Percentiles rank a stretch among this genome's conserved stretches.
phyloP scores from a whole-genome alignment of 192 early-diverging fungal genomes.

The Neocallimastix lanati region DNA sequence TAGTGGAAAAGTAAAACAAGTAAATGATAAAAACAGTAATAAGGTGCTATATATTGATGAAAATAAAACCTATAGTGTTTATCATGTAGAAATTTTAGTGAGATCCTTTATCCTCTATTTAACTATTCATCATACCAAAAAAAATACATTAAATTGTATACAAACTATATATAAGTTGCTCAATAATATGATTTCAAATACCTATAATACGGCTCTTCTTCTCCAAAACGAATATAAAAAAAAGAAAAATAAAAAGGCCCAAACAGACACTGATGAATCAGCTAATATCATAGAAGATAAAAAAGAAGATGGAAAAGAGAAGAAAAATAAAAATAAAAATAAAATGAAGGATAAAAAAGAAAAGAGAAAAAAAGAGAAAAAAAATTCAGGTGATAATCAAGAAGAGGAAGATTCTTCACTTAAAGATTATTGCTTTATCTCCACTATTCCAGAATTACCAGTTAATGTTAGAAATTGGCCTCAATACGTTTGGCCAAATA shows the following conservation, averaged over 20 bases:
- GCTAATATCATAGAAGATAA: too few relatives aligned
- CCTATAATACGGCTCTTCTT: neutral
- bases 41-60: neutral
- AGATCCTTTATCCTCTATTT: neutral
- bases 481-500: neutral
- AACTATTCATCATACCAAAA: neutral
- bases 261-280: too few relatives aligned
- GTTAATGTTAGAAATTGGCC: neutral
- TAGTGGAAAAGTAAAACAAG: neutral
- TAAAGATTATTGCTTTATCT: neutral
- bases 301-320: neutral
- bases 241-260: neutral
- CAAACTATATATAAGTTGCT: neutral
- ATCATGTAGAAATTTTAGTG: neutral
- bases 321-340: neutral
- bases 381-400: too few relatives aligned
- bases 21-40: neutral
- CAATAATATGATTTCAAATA: neutral
- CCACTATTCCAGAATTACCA: neutral
- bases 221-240: neutral
- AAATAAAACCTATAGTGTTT: neutral
- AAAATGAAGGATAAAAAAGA: neutral
- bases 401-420: too few relatives aligned
- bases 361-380: neutral
- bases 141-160: neutral